These are phyloP conservation scores for Sugiyamaella smithiae DNA, from an alignment of 805 yeast genomes.

Conservation along the genomic window DNA sequence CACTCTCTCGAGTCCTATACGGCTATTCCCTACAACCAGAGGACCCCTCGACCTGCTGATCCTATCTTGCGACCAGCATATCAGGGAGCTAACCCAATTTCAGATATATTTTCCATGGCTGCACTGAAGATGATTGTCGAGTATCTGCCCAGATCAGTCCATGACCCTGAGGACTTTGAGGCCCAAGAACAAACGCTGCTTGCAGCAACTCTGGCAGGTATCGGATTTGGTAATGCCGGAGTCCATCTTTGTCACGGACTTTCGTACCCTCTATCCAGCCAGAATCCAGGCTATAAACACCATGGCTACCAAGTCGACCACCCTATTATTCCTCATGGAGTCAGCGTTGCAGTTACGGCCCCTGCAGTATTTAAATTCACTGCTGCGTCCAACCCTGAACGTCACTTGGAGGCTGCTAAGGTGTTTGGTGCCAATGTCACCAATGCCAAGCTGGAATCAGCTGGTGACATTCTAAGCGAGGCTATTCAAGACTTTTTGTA, in stretches of 20 bases:
- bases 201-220: constrained; percentile 46
- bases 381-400: constrained; percentile 39
- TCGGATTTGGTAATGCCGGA: constrained; percentile 47
- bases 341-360: constrained; percentile 44
- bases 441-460: constrained; percentile 36
- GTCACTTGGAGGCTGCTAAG: constrained; percentile 38
- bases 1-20: constrained; percentile 47
- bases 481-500: constrained; percentile 35
- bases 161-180: constrained; percentile 40
- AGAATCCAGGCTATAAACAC: constrained; percentile 38
- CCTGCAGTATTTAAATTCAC: constrained; percentile 43
- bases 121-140: constrained; percentile 41
- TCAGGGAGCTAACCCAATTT: constrained; percentile 46
- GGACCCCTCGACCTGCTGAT: constrained; percentile 38
- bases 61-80: constrained; percentile 41
- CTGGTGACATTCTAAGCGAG: constrained; percentile 39
- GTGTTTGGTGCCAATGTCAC: constrained; percentile 37
- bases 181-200: constrained; percentile 44
- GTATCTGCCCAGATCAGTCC: constrained; percentile 40
- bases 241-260: constrained; percentile 44
- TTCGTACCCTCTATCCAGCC: constrained; percentile 40
- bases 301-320: constrained; percentile 39
- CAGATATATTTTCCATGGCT: constrained; percentile 43
- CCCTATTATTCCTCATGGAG: constrained; percentile 45
- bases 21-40: constrained; percentile 41